Conservation (phyloP, 2,329 filamentous ascomycete genomes). For the Aureobasidium pullulans region DNA sequence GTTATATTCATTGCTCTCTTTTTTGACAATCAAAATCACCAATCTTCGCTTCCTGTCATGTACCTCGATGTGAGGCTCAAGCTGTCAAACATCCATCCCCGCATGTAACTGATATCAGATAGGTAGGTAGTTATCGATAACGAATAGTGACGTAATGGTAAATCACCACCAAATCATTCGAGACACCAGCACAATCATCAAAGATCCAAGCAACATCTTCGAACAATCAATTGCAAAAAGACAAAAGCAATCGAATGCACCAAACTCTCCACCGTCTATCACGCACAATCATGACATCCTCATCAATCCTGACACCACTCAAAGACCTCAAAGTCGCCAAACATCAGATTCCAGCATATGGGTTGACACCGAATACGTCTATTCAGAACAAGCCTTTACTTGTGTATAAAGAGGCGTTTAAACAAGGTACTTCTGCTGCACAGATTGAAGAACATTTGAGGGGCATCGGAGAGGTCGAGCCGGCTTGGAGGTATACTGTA, state of each 20-base stretch:
- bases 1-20: too few relatives aligned
- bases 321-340: slow-evolving; percentile 48
- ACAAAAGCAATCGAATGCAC: not conserved
- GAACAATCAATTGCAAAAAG: not conserved
- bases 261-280: not conserved
- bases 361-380: slow-evolving; percentile 56
- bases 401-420: slow-evolving; percentile 57
- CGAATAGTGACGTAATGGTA: not conserved
- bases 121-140: not conserved
- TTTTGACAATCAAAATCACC: too few relatives aligned
- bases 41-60: too few relatives aligned
- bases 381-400: slow-evolving; percentile 56
- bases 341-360: slow-evolving; percentile 52
- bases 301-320: slow-evolving; percentile 34
- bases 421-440: slow-evolving; percentile 34
- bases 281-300: not conserved
- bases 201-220: too few relatives aligned
- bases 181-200: not conserved
- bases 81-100: too few relatives aligned
- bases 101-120: too few relatives aligned
- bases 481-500: slow-evolving; percentile 58
- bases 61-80: too few relatives aligned
- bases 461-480: slow-evolving; percentile 46
- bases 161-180: not conserved
- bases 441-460: slow-evolving; percentile 51